Percentiles rank a stretch among this genome's conserved stretches.
Conservation (phyloP, 805 yeast species). For the Metschnikowia baotianmanensis region DNA sequence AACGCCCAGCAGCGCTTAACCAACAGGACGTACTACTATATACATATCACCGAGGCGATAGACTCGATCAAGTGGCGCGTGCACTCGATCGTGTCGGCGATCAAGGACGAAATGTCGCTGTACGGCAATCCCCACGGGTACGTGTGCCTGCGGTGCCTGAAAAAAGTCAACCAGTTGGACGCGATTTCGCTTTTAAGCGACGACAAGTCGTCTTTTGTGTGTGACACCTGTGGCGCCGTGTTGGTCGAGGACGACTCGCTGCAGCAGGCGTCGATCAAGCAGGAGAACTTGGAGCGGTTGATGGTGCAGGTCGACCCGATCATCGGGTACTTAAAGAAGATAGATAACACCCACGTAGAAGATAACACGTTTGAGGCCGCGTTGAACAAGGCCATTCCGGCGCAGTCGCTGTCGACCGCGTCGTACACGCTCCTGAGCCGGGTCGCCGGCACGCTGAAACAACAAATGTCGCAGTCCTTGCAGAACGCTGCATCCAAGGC, state of each 20-base stretch:
- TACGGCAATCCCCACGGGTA: constrained; percentile 93
- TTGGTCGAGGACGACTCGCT: constrained; percentile 87
- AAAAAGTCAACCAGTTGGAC: constrained; percentile 81
- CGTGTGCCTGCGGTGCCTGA: constrained; percentile 80
- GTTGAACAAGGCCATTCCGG: constrained; percentile 79
- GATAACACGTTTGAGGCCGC: constrained; percentile 49
- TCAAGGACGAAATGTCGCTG: constrained; percentile 80
- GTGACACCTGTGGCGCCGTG: constrained; percentile 77
- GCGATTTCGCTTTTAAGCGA: constrained; percentile 80
- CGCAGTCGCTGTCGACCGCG: constrained; percentile 65
- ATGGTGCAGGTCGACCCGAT: constrained; percentile 91
- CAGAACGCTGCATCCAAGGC: constrained; percentile 56
- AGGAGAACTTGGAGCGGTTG: constrained; percentile 73
- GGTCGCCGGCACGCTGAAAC: constrained; percentile 30
- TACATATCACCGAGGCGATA: constrained; percentile 89
- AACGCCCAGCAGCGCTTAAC: constrained; percentile 61
- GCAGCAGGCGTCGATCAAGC: constrained; percentile 75
- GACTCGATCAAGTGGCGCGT: constrained; percentile 97
- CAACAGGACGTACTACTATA: constrained; percentile 77
- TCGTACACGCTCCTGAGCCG: constrained; percentile 62
- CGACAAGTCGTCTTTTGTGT: constrained; percentile 75
- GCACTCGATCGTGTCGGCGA: constrained; percentile 73
- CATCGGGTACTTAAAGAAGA: constrained; percentile 68
- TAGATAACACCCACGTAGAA: constrained; percentile 40
- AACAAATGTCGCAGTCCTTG: constrained; percentile 31